Conservation (phyloP, 2,329 filamentous ascomycete genomes). For the Phymatotrichopsis omnivora region DNA sequence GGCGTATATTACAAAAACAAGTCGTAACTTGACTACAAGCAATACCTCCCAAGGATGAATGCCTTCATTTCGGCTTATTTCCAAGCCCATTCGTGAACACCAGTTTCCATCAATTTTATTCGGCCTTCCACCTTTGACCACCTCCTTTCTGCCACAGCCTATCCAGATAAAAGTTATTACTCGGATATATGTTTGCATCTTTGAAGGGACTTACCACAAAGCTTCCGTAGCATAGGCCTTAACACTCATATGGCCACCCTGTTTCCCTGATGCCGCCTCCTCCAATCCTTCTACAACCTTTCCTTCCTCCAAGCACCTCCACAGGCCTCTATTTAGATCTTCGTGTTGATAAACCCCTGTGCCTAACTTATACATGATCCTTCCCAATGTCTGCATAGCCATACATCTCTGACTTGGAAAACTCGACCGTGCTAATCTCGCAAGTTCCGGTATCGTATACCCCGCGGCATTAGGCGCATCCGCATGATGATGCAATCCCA, state of each 20-base stretch:
- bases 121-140: constrained; percentile 26
- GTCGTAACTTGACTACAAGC: no score
- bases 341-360: constrained; percentile 55
- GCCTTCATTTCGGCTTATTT: no score
- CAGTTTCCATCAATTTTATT: no score
- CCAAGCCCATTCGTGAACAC: no score
- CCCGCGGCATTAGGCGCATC: constrained; percentile 87
- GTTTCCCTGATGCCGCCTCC: constrained; percentile 59
- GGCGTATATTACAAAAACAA: no score
- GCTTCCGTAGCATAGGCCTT: constrained; percentile 80
- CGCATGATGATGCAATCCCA: constrained; percentile 87
- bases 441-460: constrained; percentile 82
- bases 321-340: constrained; percentile 64
- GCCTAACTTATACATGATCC: constrained; percentile 74
- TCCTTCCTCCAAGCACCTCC: constrained; percentile 67
- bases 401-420: constrained; percentile 83
- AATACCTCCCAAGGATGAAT: no score
- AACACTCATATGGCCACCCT: constrained; percentile 64
- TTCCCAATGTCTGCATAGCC: constrained; percentile 80
- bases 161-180: constrained; percentile 44
- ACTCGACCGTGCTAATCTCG: constrained; percentile 66
- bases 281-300: constrained; percentile 66
- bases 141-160: constrained; percentile 28
- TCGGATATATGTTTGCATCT: no score
- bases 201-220: no score